These are phyloP conservation scores for Fragilaria crotonensis DNA, from an alignment of 108 stramenopile species.

Conservation along the genomic window DNA sequence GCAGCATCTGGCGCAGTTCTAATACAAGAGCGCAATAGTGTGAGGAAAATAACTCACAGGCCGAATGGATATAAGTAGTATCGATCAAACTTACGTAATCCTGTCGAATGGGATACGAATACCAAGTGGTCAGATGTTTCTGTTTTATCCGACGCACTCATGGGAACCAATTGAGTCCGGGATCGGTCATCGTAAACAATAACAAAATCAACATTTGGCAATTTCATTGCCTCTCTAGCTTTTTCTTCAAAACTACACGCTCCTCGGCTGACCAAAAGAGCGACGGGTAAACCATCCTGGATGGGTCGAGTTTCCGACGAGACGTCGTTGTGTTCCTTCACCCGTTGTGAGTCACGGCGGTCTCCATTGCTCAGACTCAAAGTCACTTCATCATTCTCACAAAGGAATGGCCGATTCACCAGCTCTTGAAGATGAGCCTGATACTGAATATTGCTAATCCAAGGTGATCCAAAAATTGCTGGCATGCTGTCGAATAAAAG, in stretches of 20 bases:
- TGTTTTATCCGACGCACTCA: slow-evolving; percentile 16
- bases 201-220: slow-evolving; percentile 10
- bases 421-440: not conserved
- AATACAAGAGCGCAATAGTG: too few relatives aligned
- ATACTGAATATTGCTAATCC: not conserved
- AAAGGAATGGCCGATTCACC: not conserved
- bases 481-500: slow-evolving; percentile 4
- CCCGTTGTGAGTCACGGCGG: not conserved
- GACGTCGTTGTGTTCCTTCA: not conserved
- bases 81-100: slow-evolving; percentile 27
- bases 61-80: too few relatives aligned
- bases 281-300: slow-evolving; percentile 16
- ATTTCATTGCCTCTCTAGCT: slow-evolving; percentile 33
- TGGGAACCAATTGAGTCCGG: slow-evolving; percentile 12
- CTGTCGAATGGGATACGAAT: slow-evolving; percentile 22
- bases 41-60: too few relatives aligned
- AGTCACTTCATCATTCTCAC: too few relatives aligned
- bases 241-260: slow-evolving; percentile 55
- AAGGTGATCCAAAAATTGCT: not conserved
- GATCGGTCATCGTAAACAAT: slow-evolving; percentile 25
- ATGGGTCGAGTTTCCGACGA: not conserved
- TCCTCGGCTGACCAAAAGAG: slow-evolving; percentile 47
- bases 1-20: not conserved
- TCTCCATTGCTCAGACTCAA: too few relatives aligned
- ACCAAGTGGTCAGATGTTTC: slow-evolving; percentile 14